Evolutionary conservation across 116 monocot species (phyloP).

Genomic region (Trichopus zeylanicus): DNA sequence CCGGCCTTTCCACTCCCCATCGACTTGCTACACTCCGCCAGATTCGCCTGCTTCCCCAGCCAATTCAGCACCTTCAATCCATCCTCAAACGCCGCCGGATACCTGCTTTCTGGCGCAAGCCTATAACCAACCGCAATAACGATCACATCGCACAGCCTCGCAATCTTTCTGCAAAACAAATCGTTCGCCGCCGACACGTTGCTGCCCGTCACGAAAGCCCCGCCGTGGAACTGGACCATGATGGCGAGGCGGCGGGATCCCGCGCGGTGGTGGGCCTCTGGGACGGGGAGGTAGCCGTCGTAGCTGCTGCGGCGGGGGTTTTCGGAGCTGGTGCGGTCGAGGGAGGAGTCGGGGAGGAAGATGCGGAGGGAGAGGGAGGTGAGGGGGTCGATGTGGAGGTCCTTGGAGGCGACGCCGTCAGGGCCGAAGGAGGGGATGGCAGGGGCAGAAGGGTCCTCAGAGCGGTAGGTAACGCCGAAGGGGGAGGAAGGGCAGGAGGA

Average conservation of each 20-base stretch:
- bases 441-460: conserved; percentile 35
- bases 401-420: conserved; percentile 61
- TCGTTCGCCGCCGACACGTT: conserved; percentile 26
- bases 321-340: neutral
- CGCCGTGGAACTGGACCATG: conserved; percentile 58
- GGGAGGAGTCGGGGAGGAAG: conserved; percentile 44
- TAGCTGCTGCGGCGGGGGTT: neutral
- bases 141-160: conserved; percentile 37
- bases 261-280: neutral
- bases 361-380: conserved; percentile 59
- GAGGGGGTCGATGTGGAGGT: conserved; percentile 58
- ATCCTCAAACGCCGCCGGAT: conserved; percentile 55
- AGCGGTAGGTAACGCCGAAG: conserved; percentile 50
- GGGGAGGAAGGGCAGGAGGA: conserved; percentile 1
- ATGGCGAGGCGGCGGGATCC: conserved; percentile 27
- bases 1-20: conserved; percentile 13
- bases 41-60: conserved; percentile 51
- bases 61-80: conserved; percentile 44
- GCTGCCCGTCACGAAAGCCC: conserved; percentile 42
- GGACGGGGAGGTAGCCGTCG: conserved; percentile 26
- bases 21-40: conserved; percentile 41
- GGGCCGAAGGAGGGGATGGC: conserved; percentile 31
- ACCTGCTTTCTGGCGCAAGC: conserved; percentile 51
- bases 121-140: conserved; percentile 53
- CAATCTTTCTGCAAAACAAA: conserved; percentile 40